Percentiles rank a stretch among this genome's conserved stretches.
Evolutionary conservation across 2,329 filamentous ascomycete species (phyloP).

Genomic region (Microcera coccophila): DNA sequence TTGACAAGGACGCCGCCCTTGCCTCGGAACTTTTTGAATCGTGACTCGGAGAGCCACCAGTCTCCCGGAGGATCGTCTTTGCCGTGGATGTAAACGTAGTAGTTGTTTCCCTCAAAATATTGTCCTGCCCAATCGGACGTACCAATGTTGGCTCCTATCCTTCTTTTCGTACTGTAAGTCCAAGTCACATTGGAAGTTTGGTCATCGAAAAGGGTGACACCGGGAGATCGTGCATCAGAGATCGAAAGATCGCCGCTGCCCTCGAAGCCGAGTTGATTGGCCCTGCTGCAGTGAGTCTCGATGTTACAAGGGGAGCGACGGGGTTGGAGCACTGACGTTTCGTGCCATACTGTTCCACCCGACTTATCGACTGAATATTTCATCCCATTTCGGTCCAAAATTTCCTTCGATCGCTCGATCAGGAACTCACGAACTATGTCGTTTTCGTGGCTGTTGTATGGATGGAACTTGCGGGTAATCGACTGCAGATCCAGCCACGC

Average conservation of each 20-base stretch:
- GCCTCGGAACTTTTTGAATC: conserved; percentile 46
- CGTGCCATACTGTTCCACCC: conserved; percentile 29
- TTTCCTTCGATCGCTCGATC: conserved; percentile 64
- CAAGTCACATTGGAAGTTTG: conserved; percentile 73
- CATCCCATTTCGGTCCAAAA: conserved; percentile 60
- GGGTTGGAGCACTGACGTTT: conserved; percentile 17
- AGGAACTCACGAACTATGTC: conserved; percentile 76
- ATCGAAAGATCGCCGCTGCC: background rate
- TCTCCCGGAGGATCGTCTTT: conserved; percentile 65
- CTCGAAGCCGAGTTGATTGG: background rate
- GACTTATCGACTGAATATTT: conserved; percentile 41
- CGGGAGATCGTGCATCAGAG: conserved; percentile 13
- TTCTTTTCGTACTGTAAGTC: conserved; percentile 23
- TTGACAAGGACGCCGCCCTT: conserved; percentile 85
- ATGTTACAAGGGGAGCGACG: background rate
- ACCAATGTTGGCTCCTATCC: conserved; percentile 15
- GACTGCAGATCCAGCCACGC: conserved; percentile 80
- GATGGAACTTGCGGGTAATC: conserved; percentile 74
- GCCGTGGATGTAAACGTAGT: conserved; percentile 87
- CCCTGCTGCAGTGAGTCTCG: conserved; percentile 9
- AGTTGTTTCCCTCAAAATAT: conserved; percentile 91
- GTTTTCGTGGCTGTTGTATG: conserved; percentile 82
- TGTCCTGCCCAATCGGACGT: conserved; percentile 43
- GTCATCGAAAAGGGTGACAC: conserved; percentile 73
- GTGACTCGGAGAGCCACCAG: conserved; percentile 61